Conservation (phyloP, 495 filamentous ascomycete species). For the Trichoderma orchidacearum region DNA sequence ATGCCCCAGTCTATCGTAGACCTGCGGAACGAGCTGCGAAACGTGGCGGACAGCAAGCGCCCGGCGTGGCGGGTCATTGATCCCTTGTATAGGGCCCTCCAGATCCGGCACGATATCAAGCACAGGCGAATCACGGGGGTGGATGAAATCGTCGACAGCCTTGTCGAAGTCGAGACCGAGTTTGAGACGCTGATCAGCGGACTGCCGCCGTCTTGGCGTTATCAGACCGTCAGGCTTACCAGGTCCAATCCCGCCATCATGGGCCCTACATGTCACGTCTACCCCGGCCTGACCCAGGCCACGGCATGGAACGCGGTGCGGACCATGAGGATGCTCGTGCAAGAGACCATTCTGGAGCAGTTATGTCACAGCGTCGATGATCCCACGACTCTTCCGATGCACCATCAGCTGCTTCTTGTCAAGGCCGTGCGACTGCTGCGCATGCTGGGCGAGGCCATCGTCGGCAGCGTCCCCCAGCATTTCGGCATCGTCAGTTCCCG, state of each 20-base stretch:
- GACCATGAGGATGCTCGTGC: conserved; percentile 40
- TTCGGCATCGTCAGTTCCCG: conserved; percentile 18
- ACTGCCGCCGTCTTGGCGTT: conserved; percentile 24
- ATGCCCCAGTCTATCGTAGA: conserved; percentile 22
- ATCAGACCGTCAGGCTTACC: conserved; percentile 16
- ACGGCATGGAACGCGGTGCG: conserved; percentile 45
- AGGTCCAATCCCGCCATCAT: conserved; percentile 26
- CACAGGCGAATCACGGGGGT: conserved; percentile 20
- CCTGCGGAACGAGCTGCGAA: conserved; percentile 19
- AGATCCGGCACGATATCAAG: conserved; percentile 29
- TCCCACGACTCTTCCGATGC: conserved; percentile 5
- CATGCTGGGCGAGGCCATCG: conserved; percentile 24
- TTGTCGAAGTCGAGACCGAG: conserved; percentile 37
- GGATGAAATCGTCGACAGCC: conserved; percentile 27
- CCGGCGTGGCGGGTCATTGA: conserved; percentile 15
- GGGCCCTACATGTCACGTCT: conserved; percentile 38
- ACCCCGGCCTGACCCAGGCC: conserved; percentile 34
- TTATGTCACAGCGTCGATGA: not conserved
- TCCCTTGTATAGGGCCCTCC: conserved; percentile 27
- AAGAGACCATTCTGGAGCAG: conserved; percentile 30
- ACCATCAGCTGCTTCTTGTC: conserved; percentile 11
- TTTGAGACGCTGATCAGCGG: conserved; percentile 28
- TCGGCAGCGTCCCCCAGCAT: conserved; percentile 33
- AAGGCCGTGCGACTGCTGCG: conserved; percentile 17
- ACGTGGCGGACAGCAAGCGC: conserved; percentile 9